A percentile compares a stretch with the other conserved stretches of the same genome.
Conservation (phyloP, 805 yeast genomes). For the Ogataea ramenticola region DNA sequence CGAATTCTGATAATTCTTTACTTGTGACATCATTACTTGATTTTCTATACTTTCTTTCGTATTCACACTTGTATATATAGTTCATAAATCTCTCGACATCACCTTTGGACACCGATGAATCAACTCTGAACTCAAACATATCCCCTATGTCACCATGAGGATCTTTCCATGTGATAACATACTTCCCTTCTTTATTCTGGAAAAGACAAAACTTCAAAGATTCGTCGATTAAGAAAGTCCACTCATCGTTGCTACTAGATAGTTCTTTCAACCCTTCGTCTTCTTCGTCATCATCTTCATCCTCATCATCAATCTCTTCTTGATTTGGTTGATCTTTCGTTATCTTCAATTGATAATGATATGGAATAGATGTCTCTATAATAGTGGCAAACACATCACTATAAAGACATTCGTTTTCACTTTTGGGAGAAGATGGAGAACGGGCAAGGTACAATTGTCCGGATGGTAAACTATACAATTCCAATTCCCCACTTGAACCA, state of each 20-base stretch:
- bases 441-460: conserved; percentile 76
- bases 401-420: conserved; percentile 76
- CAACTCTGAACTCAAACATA: conserved; percentile 71
- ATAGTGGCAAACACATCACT: conserved; percentile 74
- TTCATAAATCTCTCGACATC: conserved; percentile 58
- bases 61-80: conserved; percentile 60
- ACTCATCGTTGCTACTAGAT: conserved; percentile 48
- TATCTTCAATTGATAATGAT: conserved; percentile 62
- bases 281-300: conserved; percentile 36
- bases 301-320: conserved; percentile 50
- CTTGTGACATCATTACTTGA: conserved; percentile 38
- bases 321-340: conserved; percentile 66
- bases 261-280: conserved; percentile 25
- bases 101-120: conserved; percentile 44
- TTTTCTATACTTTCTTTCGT: conserved; percentile 63
- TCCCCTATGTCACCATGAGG: conserved; percentile 83
- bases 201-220: conserved; percentile 49
- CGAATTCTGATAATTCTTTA: conserved; percentile 52
- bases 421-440: conserved; percentile 75
- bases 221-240: conserved; percentile 61
- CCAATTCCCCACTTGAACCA: conserved; percentile 51
- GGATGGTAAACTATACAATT: conserved; percentile 49
- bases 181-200: conserved; percentile 44
- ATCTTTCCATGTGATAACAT: conserved; percentile 74
- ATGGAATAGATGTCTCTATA: conserved; percentile 59